These are phyloP conservation scores for Ustilago trichophora DNA, from an alignment of 1,284 basidiomycete species.

Conservation along the genomic window DNA sequence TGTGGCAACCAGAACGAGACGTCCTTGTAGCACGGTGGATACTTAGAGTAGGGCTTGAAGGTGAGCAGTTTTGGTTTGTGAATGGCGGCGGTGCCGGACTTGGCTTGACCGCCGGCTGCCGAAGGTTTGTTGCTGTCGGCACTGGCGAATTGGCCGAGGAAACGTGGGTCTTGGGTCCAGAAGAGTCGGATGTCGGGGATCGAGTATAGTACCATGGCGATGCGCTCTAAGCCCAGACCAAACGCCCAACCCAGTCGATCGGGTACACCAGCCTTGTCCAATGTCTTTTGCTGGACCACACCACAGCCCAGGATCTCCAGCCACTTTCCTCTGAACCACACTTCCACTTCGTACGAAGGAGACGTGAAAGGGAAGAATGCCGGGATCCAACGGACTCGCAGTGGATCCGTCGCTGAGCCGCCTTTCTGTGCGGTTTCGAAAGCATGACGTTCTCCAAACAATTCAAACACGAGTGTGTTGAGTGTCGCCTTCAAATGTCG, in stretches of 20 bases:
- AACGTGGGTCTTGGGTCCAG: constrained; percentile 90
- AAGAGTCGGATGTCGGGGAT: constrained; percentile 99
- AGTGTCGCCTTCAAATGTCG: constrained; percentile 89
- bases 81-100: too few species aligned
- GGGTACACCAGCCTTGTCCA: constrained; percentile 74
- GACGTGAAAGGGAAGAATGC: constrained; percentile 98
- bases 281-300: constrained; percentile 86
- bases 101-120: constrained; percentile 23
- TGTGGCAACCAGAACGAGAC: constrained; percentile 72
- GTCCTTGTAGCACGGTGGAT: constrained; percentile 65
- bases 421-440: constrained; percentile 67
- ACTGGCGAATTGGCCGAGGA: constrained; percentile 84
- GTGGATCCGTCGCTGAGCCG: constrained; percentile 69
- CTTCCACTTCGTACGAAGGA: constrained; percentile 97
- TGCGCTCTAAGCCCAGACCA: constrained; percentile 93
- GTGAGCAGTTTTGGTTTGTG: constrained; percentile 53
- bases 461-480: constrained; percentile 83
- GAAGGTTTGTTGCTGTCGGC: constrained; percentile 26
- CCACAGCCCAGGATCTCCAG: constrained; percentile 95
- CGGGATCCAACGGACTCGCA: constrained; percentile 94
- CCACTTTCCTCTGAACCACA: constrained; percentile 96
- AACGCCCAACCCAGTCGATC: constrained; percentile 98
- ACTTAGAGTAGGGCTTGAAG: constrained; percentile 64
- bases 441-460: constrained; percentile 73
- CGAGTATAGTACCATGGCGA: constrained; percentile 96